Base-by-base conservation (phyloP, 345 rosid genomes). In the Hibiscus trionum region DNA sequence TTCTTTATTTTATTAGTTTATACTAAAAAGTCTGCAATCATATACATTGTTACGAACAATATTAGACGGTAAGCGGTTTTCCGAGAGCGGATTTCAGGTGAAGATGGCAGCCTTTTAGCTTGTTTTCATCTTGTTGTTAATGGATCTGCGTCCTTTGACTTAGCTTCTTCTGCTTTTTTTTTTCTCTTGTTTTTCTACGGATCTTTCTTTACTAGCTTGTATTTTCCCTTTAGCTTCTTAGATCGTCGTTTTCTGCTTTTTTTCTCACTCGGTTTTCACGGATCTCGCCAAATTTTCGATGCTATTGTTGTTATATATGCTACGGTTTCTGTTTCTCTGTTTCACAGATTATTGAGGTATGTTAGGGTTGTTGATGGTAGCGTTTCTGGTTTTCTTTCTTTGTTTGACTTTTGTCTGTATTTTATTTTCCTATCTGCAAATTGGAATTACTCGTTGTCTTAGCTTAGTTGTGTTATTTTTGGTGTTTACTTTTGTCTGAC, bases 11-110 rank as follows among this genome's bases (percentile, higher is more conserved):
- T 16, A 21, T 56, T 56, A 57, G 11, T 44, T 44, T 46, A 44
- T 17, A 4, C 42, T 19, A 37, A 46, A 46, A n/a, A 10, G 0
- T 61, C 7, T 31, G 66, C 39, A 60, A n/a, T 52, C n/a, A 4
- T 53, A 53, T 5, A 16, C 19, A n/a, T 2, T 7, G n/a, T 60
- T 57, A 57, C 17, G 2, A 16, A 65, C 39, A 35, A 21, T 65
- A 11, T 44, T 42, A 12, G 70, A 6, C 55, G 17, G 46, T 47
- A 66, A 66, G 39, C 39, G 57, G 71, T 66, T 66, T 66, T 47
- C 71, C 21, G 39, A 26, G n/a, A 31, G 39, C 39, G 57, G 58
- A 47, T 47, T 46, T 27, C 71, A 47, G 71, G 71, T 67, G 71
- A 50, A 47, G 26, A 42, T 49, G 16, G 33, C 11, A 67, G 14